These are phyloP conservation scores for Lepiota subincarnata DNA, from an alignment of 768 basidiomycete species.

Conservation along the genomic window DNA sequence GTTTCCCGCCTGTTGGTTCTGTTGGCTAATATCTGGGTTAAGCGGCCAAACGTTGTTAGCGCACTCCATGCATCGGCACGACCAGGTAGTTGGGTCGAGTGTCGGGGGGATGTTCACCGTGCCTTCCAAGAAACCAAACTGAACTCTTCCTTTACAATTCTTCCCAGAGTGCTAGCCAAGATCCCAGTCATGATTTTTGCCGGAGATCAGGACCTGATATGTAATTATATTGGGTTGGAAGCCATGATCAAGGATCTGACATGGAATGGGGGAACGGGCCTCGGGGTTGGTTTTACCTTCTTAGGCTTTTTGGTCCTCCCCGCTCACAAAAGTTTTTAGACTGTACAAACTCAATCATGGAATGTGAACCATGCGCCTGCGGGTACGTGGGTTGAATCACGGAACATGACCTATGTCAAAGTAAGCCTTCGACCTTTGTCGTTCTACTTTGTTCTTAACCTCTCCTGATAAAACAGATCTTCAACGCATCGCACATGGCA, in stretches of 20 bases:
- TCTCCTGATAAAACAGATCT: conserved; percentile 48
- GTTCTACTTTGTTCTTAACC: neutral
- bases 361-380: conserved; percentile 70
- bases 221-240: conserved; percentile 92
- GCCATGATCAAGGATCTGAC: conserved; percentile 74
- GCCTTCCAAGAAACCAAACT: conserved; percentile 55
- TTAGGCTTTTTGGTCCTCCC: neutral
- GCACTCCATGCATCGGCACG: conserved; percentile 82
- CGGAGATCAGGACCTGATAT: conserved; percentile 95
- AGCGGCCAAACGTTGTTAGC: conserved; percentile 71
- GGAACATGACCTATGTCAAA: conserved; percentile 93
- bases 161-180: conserved; percentile 74
- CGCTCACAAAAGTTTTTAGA: conserved; percentile 32
- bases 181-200: conserved; percentile 90
- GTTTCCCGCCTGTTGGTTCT: neutral
- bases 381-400: conserved; percentile 86
- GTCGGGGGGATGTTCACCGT: conserved; percentile 58
- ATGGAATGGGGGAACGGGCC: conserved; percentile 83
- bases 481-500: conserved; percentile 96
- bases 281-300: conserved; percentile 59
- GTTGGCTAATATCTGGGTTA: conserved; percentile 5
- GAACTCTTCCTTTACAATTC: conserved; percentile 66
- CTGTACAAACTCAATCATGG: conserved; percentile 70
- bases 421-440: conserved; percentile 31
- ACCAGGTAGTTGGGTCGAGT: conserved; percentile 85